A percentile compares a stretch with the other conserved stretches of the same genome.
Conservation (phyloP, 2,329 filamentous ascomycete species). For the Xylariaceae sp. region DNA sequence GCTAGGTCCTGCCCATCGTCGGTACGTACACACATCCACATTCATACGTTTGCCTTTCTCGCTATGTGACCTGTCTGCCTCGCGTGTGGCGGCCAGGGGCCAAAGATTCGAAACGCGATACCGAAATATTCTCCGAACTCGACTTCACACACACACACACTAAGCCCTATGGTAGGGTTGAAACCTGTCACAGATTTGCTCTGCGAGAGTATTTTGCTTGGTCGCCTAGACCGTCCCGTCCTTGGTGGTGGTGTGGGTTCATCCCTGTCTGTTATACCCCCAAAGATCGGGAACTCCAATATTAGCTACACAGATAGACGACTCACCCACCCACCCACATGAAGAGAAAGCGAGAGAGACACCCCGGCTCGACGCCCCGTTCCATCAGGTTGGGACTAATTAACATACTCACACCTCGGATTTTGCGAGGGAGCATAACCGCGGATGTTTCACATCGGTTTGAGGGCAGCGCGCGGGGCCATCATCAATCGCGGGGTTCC, state of each 20-base stretch:
- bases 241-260: neutral
- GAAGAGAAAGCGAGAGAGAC: too few relatives aligned
- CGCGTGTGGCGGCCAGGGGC: neutral
- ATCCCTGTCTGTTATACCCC: slow-evolving; percentile 1
- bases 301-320: neutral
- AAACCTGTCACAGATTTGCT: neutral
- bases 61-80: neutral
- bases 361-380: neutral
- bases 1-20: too few relatives aligned
- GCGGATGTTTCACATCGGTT: neutral
- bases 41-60: too few relatives aligned
- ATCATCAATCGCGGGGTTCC: too few relatives aligned
- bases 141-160: neutral
- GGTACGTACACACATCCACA: too few relatives aligned
- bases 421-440: neutral
- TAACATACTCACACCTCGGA: too few relatives aligned
- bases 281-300: neutral
- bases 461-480: neutral
- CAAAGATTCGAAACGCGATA: neutral
- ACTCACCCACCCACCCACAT: too few relatives aligned
- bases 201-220: neutral
- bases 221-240: neutral
- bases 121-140: neutral
- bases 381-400: neutral
- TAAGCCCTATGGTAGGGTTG: slow-evolving; percentile 15